Base-by-base conservation (phyloP, 2,329 filamentous ascomycete genomes). In the Claviceps sp. region DNA sequence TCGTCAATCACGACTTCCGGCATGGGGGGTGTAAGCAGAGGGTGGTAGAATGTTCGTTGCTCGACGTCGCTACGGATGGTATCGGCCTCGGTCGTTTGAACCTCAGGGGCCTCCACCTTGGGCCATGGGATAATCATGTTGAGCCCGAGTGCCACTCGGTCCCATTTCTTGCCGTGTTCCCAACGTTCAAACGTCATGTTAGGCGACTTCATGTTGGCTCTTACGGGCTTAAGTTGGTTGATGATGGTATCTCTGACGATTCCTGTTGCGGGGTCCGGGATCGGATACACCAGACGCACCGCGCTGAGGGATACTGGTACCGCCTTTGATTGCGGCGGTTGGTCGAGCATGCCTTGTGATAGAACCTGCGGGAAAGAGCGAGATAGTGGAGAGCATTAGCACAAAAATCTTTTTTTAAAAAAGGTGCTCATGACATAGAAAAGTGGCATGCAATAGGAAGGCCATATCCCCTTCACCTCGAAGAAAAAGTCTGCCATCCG, bases 101-200 rank as follows among this genome's bases (percentile, higher is more conserved):
- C 58, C 43, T 76, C 68, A 40, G 72, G 72, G 1, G 70, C 66
- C 30, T 75, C 65, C 44, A 71, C 72, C 56, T 75, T 73, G 7
- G 88, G 87, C 87, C 87, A 94, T 34, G 87, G 87, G 56, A 95
- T 87, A 53, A 78, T 72, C 46, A 84, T 75, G 66, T 87, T 82
- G 55, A 85, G 74, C 47, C 86, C 85, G 1, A 85, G 78, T 20
- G 94, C 82, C 52, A 85, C 70, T 56, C 80, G 76, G 53, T 70
- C 67, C 70, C 71, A 72, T 56, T 70, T 67, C 52, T 69, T 66
- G 58, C 68, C 67, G 52, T 67, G 61, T 26, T 69, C 65, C 63
- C 68, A 67, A 51, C 70, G 66, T 50, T 71, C 68, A 18, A 65
- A 62, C 3, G 62, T 66, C 67, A 72, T 70, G 58, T 70, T 69